Evolutionary conservation across 2,329 filamentous ascomycete species (phyloP).

Genomic region (Alternaria triticimaculans): DNA sequence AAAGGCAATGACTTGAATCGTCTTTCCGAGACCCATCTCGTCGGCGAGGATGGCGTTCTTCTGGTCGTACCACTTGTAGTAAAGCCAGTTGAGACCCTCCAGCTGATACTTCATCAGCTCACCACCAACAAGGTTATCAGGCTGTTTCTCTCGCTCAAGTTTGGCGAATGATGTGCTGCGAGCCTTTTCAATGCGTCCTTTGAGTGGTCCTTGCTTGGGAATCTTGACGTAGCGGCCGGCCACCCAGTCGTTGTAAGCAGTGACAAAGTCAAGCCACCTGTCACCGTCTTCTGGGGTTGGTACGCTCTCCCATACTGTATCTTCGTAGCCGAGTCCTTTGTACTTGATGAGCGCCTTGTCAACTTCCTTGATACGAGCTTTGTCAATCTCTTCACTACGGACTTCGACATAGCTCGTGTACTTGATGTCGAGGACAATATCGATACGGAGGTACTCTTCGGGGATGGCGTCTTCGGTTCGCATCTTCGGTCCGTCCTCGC

Average conservation of each 20-base stretch:
- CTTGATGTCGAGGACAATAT: constrained; percentile 85
- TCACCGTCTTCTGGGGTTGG: constrained; percentile 69
- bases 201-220: constrained; percentile 62
- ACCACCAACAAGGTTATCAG: constrained; percentile 74
- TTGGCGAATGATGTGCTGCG: constrained; percentile 70
- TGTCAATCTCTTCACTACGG: constrained; percentile 71
- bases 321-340: constrained; percentile 88
- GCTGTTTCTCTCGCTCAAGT: constrained; percentile 74
- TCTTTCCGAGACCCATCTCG: constrained; percentile 98
- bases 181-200: constrained; percentile 71
- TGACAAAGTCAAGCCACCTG: constrained; percentile 79
- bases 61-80: constrained; percentile 83
- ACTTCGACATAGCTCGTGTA: constrained; percentile 67
- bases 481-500: constrained; percentile 71
- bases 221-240: constrained; percentile 76
- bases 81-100: constrained; percentile 92
- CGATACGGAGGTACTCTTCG: constrained; percentile 82
- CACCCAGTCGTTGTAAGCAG: constrained; percentile 86
- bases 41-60: constrained; percentile 92
- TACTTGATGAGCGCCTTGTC: constrained; percentile 84
- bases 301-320: constrained; percentile 86
- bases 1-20: constrained; percentile 87
- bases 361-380: constrained; percentile 74
- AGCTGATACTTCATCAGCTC: constrained; percentile 93
- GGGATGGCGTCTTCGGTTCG: constrained; percentile 80